Conservation (phyloP, 371 early-diverging fungal genomes). For the Racocetra persica region DNA sequence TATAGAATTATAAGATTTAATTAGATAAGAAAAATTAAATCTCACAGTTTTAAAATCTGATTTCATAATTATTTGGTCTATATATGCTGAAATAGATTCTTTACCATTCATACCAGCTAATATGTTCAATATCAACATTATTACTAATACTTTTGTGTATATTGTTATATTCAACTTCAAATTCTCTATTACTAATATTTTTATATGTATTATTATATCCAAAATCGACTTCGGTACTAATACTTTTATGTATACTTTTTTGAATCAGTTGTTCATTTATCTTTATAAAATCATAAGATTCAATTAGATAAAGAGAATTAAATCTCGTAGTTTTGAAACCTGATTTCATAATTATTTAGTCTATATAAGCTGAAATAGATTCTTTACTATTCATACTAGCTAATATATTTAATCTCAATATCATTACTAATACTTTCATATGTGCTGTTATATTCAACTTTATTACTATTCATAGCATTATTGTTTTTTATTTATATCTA, state of each 20-base stretch:
- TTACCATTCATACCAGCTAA: conserved; percentile 92
- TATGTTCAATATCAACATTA: too few relatives aligned
- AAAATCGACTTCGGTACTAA: too few relatives aligned
- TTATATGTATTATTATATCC: too few relatives aligned
- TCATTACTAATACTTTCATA: too few relatives aligned
- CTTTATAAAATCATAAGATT: conserved; percentile 90
- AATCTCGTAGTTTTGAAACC: conserved; percentile 77
- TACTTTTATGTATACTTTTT: too few relatives aligned
- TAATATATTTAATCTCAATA: too few relatives aligned
- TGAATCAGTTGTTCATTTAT: conserved; percentile 84
- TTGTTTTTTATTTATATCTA: too few relatives aligned
- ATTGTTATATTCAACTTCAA: too few relatives aligned
- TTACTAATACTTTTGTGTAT: too few relatives aligned
- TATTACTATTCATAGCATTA: too few relatives aligned
- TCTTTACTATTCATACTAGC: conserved; percentile 93
- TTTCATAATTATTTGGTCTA: conserved; percentile 66
- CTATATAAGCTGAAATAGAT: conserved; percentile 75
- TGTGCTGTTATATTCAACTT: too few relatives aligned
- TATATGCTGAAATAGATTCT: conserved; percentile 79
- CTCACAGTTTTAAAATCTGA: conserved; percentile 71
- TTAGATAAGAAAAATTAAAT: conserved; percentile 93
- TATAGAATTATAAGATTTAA: conserved; percentile 90
- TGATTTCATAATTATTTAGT: conserved; percentile 62
- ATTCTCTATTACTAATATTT: too few relatives aligned
- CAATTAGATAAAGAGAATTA: conserved; percentile 92